phyloP scores from a whole-genome alignment of 2,329 filamentous ascomycete genomes.

The Leptographium wingfieldii region DNA sequence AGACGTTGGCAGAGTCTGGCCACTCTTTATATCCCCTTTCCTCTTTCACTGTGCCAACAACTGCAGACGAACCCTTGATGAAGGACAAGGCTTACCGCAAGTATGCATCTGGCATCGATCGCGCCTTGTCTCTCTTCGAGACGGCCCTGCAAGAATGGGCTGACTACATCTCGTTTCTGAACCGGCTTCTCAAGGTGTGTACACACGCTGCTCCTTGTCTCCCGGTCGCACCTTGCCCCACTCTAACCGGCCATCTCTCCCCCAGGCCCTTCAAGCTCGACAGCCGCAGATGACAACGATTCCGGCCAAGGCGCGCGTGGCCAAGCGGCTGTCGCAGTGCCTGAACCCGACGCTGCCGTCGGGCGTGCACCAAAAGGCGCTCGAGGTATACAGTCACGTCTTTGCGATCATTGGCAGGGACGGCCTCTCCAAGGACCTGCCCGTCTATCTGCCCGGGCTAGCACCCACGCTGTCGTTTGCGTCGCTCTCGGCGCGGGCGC shows the following conservation, averaged over 20 bases:
- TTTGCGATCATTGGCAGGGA: constrained; percentile 77
- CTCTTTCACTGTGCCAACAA: constrained; percentile 3
- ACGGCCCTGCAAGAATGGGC: constrained; percentile 95
- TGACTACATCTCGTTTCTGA: constrained; percentile 96
- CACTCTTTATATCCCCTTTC: background rate
- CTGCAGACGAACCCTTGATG: constrained; percentile 38
- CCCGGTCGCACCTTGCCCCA: background rate
- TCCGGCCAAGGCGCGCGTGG: constrained; percentile 70
- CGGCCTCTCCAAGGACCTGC: constrained; percentile 67
- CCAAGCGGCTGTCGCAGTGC: constrained; percentile 88
- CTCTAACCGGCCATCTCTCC: background rate
- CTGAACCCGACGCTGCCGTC: constrained; percentile 87
- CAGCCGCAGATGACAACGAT: constrained; percentile 59
- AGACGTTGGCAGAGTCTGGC: background rate
- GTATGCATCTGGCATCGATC: constrained; percentile 80
- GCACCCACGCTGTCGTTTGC: constrained; percentile 87
- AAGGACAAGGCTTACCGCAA: constrained; percentile 66
- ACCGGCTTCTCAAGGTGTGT: constrained; percentile 69
- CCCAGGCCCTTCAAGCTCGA: constrained; percentile 78
- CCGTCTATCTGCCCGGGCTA: constrained; percentile 80
- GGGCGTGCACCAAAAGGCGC: constrained; percentile 91
- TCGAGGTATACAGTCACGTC: constrained; percentile 86
- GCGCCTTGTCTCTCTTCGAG: constrained; percentile 81
- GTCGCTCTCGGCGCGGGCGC: constrained; percentile 76
- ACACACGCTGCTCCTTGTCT: background rate